Percentiles rank a stretch among this genome's conserved stretches.
phyloP scores from a whole-genome alignment of 495 filamentous ascomycete genomes.

The Penicillium lividum region DNA sequence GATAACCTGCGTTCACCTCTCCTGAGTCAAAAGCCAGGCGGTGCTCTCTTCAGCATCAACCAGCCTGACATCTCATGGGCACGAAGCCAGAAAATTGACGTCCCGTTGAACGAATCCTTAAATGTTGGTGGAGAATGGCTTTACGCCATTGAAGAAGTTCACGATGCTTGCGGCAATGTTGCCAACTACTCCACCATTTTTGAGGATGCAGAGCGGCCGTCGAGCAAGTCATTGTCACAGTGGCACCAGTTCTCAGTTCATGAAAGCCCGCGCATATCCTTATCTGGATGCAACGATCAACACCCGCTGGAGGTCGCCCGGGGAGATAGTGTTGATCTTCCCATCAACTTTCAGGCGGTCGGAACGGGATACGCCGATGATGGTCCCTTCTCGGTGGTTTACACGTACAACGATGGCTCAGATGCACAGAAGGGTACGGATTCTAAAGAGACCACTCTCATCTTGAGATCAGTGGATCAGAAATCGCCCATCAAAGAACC shows the following conservation, averaged over 20 bases:
- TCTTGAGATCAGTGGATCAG: conserved; percentile 38
- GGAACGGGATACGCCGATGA: conserved; percentile 52
- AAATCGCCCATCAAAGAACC: conserved; percentile 63
- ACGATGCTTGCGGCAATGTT: conserved; percentile 85
- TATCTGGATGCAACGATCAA: conserved; percentile 72
- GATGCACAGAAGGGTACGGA: conserved; percentile 57
- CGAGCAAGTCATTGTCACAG: conserved; percentile 59
- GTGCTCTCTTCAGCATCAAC: conserved; percentile 53
- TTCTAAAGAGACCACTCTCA: conserved; percentile 51
- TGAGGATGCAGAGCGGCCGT: conserved; percentile 58
- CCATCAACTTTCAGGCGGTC: conserved; percentile 66
- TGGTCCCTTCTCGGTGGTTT: conserved; percentile 48
- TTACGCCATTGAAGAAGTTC: conserved; percentile 87
- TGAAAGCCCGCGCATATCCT: conserved; percentile 72
- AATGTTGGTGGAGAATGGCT: conserved; percentile 74
- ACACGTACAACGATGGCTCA: conserved; percentile 61
- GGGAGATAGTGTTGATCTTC: conserved; percentile 67
- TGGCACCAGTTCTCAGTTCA: conserved; percentile 85
- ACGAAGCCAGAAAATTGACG: conserved; percentile 66
- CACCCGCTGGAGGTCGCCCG: conserved; percentile 79
- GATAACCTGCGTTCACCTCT: conserved; percentile 82
- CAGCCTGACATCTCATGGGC: conserved; percentile 75
- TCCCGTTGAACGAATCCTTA: conserved; percentile 88
- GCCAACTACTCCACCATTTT: conserved; percentile 69
- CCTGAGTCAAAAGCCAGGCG: conserved; percentile 53